phyloP scores from a whole-genome alignment of 176 grass and related monocot species.

The Oryza meyeriana region DNA sequence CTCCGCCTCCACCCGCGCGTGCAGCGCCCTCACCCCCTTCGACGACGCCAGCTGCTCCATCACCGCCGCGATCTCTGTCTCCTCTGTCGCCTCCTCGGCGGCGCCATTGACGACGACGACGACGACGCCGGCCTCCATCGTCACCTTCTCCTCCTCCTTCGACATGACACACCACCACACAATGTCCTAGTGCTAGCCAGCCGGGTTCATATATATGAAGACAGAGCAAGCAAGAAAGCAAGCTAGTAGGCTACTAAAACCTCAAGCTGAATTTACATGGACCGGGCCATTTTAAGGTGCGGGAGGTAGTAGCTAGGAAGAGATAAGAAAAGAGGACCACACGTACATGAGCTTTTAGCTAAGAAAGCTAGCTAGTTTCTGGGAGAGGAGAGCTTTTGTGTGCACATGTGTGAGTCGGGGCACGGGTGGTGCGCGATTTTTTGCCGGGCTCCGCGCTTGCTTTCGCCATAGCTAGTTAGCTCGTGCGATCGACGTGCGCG shows the following conservation, averaged over 20 bases:
- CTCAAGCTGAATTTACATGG: slow-evolving; percentile 19
- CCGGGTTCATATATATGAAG: neutral
- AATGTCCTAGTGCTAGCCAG: neutral
- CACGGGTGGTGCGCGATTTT: slow-evolving; percentile 33
- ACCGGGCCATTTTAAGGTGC: slow-evolving; percentile 6
- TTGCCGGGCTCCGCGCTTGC: neutral
- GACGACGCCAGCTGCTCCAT: slow-evolving; percentile 50
- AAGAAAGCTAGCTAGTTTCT: no score
- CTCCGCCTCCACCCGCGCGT: slow-evolving; percentile 63
- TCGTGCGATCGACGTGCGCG: neutral
- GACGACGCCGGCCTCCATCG: neutral
- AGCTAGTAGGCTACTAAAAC: neutral
- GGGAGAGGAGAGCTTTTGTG: neutral
- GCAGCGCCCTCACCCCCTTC: slow-evolving; percentile 63
- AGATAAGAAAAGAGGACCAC: slow-evolving; percentile 96
- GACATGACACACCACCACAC: slow-evolving; percentile 25
- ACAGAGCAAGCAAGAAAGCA: neutral
- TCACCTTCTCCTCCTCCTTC: neutral
- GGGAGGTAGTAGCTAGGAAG: slow-evolving; percentile 12
- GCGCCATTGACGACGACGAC: neutral
- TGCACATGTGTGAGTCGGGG: neutral
- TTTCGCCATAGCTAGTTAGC: neutral
- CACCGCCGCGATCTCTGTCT: slow-evolving; percentile 31
- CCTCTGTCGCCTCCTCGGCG: neutral
- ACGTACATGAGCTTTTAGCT: slow-evolving; percentile 38